Conservation (phyloP, 352 stramenopile genomes). For the Phytophthora macrochlamydospora region DNA sequence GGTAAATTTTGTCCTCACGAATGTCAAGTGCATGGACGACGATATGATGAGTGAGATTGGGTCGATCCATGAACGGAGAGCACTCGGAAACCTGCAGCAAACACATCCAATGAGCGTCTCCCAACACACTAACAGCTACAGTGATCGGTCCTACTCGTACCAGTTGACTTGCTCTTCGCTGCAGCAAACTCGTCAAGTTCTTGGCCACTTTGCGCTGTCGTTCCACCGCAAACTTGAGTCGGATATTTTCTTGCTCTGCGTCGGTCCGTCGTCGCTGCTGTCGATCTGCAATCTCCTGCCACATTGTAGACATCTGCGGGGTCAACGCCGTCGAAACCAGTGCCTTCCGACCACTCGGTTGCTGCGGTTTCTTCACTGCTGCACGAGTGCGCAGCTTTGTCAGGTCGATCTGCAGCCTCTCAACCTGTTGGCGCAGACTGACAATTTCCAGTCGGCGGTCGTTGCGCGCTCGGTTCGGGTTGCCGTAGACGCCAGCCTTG, state of each 20-base stretch:
- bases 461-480: conserved; percentile 38
- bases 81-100: neutral
- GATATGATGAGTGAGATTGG: neutral
- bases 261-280: conserved; percentile 16
- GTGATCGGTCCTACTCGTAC: neutral
- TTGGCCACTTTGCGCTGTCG: conserved; percentile 40
- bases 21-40: conserved; percentile 10
- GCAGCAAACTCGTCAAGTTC: conserved; percentile 30
- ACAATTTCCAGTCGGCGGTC: conserved; percentile 34
- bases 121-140: too few species aligned
- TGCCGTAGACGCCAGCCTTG: conserved; percentile 14
- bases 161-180: conserved; percentile 16
- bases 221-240: conserved; percentile 37
- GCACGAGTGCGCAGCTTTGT: conserved; percentile 8
- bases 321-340: neutral
- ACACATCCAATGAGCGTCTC: conserved; percentile 4
- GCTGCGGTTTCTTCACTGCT: neutral
- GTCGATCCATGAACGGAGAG: neutral
- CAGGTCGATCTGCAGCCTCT: conserved; percentile 36
- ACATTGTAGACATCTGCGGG: conserved; percentile 7
- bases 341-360: neutral
- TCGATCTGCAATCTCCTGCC: conserved; percentile 28
- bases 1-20: conserved; percentile 15
- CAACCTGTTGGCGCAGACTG: conserved; percentile 38
- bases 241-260: conserved; percentile 24